Evolutionary conservation across 2,329 filamentous ascomycete genomes (phyloP), one percentile per base, ranked within the genome.

Genomic region (Aspergillus piperis): DNA sequence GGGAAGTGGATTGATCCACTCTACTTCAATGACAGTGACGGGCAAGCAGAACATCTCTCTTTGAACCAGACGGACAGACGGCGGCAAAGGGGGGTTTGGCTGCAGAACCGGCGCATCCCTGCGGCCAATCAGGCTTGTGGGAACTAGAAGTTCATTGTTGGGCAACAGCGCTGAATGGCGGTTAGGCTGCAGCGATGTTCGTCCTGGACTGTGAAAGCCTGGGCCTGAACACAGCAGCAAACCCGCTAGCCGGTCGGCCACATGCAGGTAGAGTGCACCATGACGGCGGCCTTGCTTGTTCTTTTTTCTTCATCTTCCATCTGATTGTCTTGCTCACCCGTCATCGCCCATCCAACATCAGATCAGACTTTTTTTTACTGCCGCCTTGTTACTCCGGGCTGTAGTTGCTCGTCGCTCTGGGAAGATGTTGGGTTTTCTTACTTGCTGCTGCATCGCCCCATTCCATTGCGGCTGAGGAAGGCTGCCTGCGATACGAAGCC

Each of bases 391-490:
- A 36, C 32, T 36, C 32, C 32, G 32, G 32, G 19, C 17, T 23
- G 32, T 44, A 11, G 19, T 44, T 21, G 41, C 21, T 44, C 17
- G 47, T 50, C 47, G 47, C 47, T 15, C 5, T 32, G 25, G 50
- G 32, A 25, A 6, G 39, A 21, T 55, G 53, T 38, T 55, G 53
- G 53, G 25, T 30, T 25, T 32, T 38, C 25, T 47, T 32, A 47
- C 30, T 36, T 36, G 32, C 41, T 21, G 15, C 39, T 55, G 53
- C 53, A 47, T 55, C 32, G 41, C 53, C 53, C 53, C 53, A n/a
- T 47, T 47, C 39, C 53, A 55, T 55, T 55, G 53, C 53, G 53
- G 53, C 53, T 55, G 53, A 47, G 53, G 51, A 38, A 21, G 21
- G 32, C 32, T 13, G 23, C 17, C 25, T 19, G 36, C 30, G 27